These are phyloP conservation scores for Acanthamoeba royreba DNA, from an alignment of 208 protist species.

Conservation along the genomic window DNA sequence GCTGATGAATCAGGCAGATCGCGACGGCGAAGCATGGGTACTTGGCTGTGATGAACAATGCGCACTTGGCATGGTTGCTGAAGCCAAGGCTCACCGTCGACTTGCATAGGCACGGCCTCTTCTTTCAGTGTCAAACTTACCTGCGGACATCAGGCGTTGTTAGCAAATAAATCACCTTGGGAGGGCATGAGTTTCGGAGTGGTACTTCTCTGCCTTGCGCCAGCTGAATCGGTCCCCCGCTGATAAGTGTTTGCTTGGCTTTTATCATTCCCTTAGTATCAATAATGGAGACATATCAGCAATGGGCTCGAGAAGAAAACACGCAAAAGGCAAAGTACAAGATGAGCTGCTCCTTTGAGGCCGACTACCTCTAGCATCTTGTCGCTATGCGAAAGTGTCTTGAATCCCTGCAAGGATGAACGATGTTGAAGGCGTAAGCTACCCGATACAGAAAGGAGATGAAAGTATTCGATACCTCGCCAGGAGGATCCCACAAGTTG, in stretches of 20 bases:
- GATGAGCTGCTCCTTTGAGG: constrained; percentile 43
- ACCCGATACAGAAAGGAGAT: background rate
- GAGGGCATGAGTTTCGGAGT: too few relatives aligned
- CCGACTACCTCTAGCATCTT: constrained; percentile 46
- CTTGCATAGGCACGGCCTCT: constrained; percentile 46
- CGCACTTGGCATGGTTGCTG: constrained; percentile 24
- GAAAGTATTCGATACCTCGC: background rate
- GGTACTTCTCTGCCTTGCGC: background rate
- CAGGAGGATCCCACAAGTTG: constrained; percentile 62
- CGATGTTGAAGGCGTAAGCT: too few relatives aligned
- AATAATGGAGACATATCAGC: background rate
- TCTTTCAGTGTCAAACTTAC: background rate
- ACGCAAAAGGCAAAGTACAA: too few relatives aligned
- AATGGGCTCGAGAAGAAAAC: too few relatives aligned
- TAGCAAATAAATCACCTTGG: too few relatives aligned
- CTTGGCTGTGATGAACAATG: background rate
- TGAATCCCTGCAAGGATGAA: background rate
- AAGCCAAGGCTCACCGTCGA: constrained; percentile 73
- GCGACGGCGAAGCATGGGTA: background rate
- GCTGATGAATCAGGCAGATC: background rate
- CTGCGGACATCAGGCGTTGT: too few relatives aligned
- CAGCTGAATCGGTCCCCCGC: constrained; percentile 24
- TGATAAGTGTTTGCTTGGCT: background rate
- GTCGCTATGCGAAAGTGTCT: constrained; percentile 48
- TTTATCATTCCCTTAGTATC: background rate